These are phyloP conservation scores for Dioszegia hungarica DNA, from an alignment of 768 basidiomycete species.

Conservation along the genomic window DNA sequence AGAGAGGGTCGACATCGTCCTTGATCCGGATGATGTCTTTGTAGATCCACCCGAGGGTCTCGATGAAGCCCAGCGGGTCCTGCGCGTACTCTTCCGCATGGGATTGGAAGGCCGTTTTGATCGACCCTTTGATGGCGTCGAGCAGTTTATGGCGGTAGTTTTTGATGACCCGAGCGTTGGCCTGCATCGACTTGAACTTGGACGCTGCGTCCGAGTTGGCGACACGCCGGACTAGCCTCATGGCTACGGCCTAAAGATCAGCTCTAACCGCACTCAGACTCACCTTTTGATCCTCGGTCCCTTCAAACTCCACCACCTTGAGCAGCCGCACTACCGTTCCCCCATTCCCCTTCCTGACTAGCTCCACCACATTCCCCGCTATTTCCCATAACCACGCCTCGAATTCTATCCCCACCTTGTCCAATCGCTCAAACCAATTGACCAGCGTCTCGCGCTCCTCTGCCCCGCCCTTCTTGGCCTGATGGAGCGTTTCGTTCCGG, in stretches of 20 bases:
- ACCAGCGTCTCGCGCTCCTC: conserved; percentile 57
- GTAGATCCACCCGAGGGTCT: conserved; percentile 81
- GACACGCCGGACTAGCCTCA: conserved; percentile 88
- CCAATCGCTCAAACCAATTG: conserved; percentile 77
- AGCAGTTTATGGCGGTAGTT: conserved; percentile 88
- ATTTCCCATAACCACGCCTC: conserved; percentile 72
- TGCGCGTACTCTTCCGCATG: conserved; percentile 62
- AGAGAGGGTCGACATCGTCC: conserved; percentile 79
- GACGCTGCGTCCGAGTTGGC: conserved; percentile 88
- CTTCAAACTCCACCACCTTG: conserved; percentile 92
- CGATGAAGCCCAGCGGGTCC: conserved; percentile 69
- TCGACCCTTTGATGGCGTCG: conserved; percentile 72
- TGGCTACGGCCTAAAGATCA: conserved; percentile 70
- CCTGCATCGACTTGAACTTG: conserved; percentile 88
- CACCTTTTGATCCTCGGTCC: conserved; percentile 90
- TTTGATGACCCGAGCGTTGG: conserved; percentile 86
- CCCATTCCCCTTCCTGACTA: conserved; percentile 71
- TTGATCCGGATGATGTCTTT: conserved; percentile 92
- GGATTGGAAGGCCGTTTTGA: conserved; percentile 65
- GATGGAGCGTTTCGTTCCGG: conserved; percentile 89
- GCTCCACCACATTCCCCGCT: conserved; percentile 42
- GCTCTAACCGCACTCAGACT: neutral
- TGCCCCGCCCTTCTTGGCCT: conserved; percentile 74
- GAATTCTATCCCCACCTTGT: conserved; percentile 72
- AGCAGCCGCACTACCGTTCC: conserved; percentile 85